Evolutionary conservation across 345 rosid genomes (phyloP), one percentile per base, ranked within the genome.

Genomic region (Nephelium lappaceum): DNA sequence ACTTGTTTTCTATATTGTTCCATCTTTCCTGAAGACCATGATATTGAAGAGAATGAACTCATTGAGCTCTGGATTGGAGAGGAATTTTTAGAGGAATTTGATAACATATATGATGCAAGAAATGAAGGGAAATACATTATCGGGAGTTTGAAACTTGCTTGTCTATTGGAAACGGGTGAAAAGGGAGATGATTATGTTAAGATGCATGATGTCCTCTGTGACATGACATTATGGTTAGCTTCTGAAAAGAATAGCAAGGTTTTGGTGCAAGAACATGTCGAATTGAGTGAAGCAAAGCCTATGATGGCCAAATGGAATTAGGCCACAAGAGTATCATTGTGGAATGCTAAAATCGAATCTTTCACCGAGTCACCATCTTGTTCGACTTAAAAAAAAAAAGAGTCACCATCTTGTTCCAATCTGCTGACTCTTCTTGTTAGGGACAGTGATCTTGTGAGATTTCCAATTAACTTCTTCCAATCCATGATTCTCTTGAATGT

Each of bases 131-230:
- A 25, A 58, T 9, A 9, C 12, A 14, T 78, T 0, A 25, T 82
- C 36, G 72, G 45, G 9, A 65, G 41, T 15, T 69, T 84, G 63
- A 78, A 68, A 73, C 62, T 21, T 47, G 72, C 87, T 2, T 67
- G 79, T 72, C 64, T 86, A 7, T 24, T 86, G 8, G 82, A 82
- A 38, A 67, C 0, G 47, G 51, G 25, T 69, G 77, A 61, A 21
- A 21, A 55, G 6, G 65, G 47, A 11, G 1, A 9, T 0, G 1
- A 7, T 47, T 11, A 47, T 61, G 66, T 77, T 1, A 74, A 69
- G 47, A 81, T 83, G 86, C 86, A 83, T 19, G 83, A 81, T 0
- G 18, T 83, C 3, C 9, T 85, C 31, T 77, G 74, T 0, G 77
- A 77, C 43, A 80, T 81, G 86, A 79, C 86, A 0, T 58, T 71